Evolutionary conservation across 2,329 filamentous ascomycete species (phyloP).

Genomic region (Penicillium crustosum): DNA sequence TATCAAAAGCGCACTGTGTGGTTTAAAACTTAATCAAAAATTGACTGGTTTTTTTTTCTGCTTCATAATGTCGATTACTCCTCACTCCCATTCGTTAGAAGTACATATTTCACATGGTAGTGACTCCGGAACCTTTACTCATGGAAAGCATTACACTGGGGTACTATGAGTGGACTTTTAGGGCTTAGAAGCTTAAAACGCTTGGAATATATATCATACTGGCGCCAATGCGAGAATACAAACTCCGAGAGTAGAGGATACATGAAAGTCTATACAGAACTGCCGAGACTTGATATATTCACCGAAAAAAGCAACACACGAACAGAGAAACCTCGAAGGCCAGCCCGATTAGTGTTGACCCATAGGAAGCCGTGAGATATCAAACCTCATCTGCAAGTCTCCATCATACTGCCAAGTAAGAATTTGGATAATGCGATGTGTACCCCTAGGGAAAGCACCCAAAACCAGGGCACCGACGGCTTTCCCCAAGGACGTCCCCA

Average conservation of each 20-base stretch:
- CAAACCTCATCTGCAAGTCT: background rate
- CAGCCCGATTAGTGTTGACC: background rate
- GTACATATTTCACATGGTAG: background rate
- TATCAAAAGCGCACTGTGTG: background rate
- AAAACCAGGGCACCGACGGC: background rate
- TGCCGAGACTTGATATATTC: background rate
- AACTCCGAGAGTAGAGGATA: background rate
- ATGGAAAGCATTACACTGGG: background rate
- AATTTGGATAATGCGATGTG: background rate
- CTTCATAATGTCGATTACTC: background rate
- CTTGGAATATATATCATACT: background rate
- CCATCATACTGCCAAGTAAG: background rate
- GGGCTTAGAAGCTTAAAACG: background rate
- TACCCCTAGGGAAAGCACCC: background rate
- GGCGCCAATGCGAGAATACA: background rate
- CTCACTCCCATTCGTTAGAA: too few relatives aligned
- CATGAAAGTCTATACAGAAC: background rate
- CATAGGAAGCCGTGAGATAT: background rate
- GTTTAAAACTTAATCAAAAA: background rate
- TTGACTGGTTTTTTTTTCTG: background rate
- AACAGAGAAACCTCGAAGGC: background rate
- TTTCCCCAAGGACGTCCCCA: background rate
- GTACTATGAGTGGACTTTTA: background rate
- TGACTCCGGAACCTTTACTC: background rate
- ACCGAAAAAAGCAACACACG: background rate